Evolutionary conservation across 495 filamentous ascomycete species (phyloP).

Genomic region (Monascus purpureus): DNA sequence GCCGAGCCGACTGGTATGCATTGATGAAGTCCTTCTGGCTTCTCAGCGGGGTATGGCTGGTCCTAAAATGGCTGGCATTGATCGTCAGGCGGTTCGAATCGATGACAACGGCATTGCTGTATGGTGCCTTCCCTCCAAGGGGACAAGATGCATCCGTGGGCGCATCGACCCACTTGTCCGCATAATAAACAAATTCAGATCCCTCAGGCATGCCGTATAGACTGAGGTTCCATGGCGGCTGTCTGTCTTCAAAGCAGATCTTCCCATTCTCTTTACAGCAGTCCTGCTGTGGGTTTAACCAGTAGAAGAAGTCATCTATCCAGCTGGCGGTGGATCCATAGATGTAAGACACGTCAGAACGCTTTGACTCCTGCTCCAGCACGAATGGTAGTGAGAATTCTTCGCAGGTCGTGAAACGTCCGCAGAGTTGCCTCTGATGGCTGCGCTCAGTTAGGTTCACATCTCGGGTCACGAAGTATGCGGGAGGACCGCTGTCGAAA

Average conservation of each 20-base stretch:
- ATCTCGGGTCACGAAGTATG: conserved; percentile 84
- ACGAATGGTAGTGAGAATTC: conserved; percentile 72
- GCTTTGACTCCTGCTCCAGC: conserved; percentile 83
- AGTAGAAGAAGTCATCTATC: conserved; percentile 92
- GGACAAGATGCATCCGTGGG: conserved; percentile 76
- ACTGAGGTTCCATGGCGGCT: conserved; percentile 75
- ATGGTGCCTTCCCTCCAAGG: conserved; percentile 74
- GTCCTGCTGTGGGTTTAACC: conserved; percentile 78
- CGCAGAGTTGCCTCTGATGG: conserved; percentile 75
- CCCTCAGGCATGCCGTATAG: conserved; percentile 86
- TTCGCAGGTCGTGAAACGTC: conserved; percentile 80
- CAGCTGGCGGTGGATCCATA: conserved; percentile 86
- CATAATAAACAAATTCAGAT: conserved; percentile 73
- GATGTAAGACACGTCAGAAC: conserved; percentile 80
- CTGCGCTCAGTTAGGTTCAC: conserved; percentile 60
- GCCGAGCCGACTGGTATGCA: conserved; percentile 76
- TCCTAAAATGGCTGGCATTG: conserved; percentile 78
- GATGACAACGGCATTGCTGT: conserved; percentile 72
- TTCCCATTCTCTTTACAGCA: conserved; percentile 61
- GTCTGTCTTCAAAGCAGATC: conserved; percentile 62
- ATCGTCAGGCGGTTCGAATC: conserved; percentile 50
- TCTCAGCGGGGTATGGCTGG: conserved; percentile 68
- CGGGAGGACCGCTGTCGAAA: conserved; percentile 80
- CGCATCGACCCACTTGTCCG: conserved; percentile 64
- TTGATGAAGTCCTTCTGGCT: conserved; percentile 90